Conservation (phyloP, 345 rosid species). For the Psidium guajava region DNA sequence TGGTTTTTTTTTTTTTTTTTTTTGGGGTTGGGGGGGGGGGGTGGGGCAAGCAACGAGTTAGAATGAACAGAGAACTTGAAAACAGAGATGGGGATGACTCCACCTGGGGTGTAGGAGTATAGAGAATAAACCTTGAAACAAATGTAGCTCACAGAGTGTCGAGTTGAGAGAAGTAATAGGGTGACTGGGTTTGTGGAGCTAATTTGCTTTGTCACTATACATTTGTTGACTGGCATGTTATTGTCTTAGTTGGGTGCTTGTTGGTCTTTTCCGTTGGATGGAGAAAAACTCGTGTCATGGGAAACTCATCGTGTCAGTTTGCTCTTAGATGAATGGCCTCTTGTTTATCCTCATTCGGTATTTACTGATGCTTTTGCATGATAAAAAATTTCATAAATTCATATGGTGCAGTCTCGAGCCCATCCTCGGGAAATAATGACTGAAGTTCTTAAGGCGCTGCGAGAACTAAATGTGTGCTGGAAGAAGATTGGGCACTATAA, state of each 20-base stretch:
- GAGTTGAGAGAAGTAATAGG: neutral
- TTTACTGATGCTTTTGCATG: neutral
- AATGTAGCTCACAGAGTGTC: neutral
- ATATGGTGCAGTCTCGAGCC: conserved; percentile 66
- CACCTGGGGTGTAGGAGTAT: neutral
- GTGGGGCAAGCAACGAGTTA: neutral
- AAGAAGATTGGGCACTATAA: conserved; percentile 98
- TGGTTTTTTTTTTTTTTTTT: neutral
- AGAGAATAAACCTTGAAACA: neutral
- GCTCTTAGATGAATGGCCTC: neutral
- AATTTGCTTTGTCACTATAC: neutral
- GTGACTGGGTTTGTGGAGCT: neutral
- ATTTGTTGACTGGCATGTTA: neutral
- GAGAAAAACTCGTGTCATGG: neutral
- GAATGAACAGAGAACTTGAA: neutral
- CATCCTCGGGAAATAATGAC: conserved; percentile 98
- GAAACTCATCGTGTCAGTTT: neutral
- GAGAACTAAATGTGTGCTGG: conserved; percentile 87
- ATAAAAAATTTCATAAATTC: neutral
- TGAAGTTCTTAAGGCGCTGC: conserved; percentile 91
- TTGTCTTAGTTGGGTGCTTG: neutral
- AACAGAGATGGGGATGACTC: neutral
- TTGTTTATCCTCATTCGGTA: neutral
- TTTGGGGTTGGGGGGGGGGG: too few species aligned
- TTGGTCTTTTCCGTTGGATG: neutral